Evolutionary conservation across 2,329 filamentous ascomycete genomes (phyloP).

Genomic region (Mollisia scopiformis): DNA sequence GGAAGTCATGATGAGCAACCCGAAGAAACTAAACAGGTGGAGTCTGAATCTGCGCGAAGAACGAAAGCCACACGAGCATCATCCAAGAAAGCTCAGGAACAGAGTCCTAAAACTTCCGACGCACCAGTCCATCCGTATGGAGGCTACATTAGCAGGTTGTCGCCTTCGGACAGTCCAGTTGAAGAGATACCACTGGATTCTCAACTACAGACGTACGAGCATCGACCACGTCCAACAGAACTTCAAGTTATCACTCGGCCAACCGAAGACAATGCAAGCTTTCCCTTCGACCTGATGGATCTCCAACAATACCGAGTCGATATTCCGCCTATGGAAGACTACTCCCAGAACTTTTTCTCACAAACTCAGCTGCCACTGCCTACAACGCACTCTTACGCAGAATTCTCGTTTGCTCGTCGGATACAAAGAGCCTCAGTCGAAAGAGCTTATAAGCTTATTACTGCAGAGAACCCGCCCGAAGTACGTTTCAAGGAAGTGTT

Average conservation of each 20-base stretch:
- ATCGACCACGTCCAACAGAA: constrained; percentile 22
- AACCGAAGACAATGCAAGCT: constrained; percentile 56
- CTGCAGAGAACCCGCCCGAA: constrained; percentile 47
- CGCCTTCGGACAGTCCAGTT: constrained; percentile 22
- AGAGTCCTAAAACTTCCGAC: not conserved
- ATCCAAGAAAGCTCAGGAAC: constrained; percentile 6
- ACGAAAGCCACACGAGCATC: constrained; percentile 5
- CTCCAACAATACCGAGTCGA: constrained; percentile 33
- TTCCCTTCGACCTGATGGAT: constrained; percentile 45
- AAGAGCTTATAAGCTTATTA: constrained; percentile 60
- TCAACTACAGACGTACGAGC: constrained; percentile 15
- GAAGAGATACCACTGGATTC: constrained; percentile 22
- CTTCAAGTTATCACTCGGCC: constrained; percentile 56
- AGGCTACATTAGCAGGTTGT: constrained; percentile 27
- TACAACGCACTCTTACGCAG: constrained; percentile 61
- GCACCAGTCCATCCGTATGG: constrained; percentile 21
- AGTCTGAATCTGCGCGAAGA: constrained; percentile 5
- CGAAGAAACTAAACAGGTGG: constrained; percentile 19
- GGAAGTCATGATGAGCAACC: constrained; percentile 31
- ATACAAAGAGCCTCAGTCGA: constrained; percentile 70
- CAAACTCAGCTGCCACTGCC: constrained; percentile 46
- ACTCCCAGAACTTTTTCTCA: constrained; percentile 29
- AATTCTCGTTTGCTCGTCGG: constrained; percentile 70
- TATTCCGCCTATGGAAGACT: constrained; percentile 33
- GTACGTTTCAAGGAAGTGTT: constrained; percentile 60